phyloP scores from a whole-genome alignment of 2,329 filamentous ascomycete species.

The Fusarium sp. region DNA sequence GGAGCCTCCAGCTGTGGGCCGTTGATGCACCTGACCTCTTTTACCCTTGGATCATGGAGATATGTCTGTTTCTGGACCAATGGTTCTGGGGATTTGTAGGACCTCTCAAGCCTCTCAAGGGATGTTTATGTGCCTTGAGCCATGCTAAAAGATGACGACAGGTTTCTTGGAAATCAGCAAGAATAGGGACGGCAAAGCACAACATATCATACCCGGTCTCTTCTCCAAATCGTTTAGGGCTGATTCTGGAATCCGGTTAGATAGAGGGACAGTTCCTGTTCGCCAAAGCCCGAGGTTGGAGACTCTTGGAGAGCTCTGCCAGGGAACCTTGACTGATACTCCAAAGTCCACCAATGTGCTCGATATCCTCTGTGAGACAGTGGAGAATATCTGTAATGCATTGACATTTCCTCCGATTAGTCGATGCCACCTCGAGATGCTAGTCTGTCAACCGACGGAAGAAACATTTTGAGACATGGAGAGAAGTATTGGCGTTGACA shows the following conservation, averaged over 20 bases:
- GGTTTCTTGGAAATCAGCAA: constrained; percentile 16
- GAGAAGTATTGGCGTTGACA: constrained; percentile 11
- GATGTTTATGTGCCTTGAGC: constrained; percentile 16
- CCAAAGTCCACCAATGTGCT: constrained; percentile 8
- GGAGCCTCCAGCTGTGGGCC: constrained; percentile 45
- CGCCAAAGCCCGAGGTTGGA: constrained; percentile 16
- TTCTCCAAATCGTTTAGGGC: constrained; percentile 45
- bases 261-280: constrained; percentile 27
- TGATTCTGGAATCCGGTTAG: constrained; percentile 29
- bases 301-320: constrained; percentile 20
- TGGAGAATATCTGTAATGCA: constrained; percentile 40
- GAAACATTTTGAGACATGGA: constrained; percentile 30
- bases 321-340: not conserved
- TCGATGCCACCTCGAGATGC: constrained; percentile 28
- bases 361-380: constrained; percentile 27
- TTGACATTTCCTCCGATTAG: constrained; percentile 32
- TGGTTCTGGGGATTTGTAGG: constrained; percentile 28
- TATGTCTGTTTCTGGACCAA: constrained; percentile 45
- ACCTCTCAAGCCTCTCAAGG: constrained; percentile 33
- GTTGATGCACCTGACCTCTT: constrained; percentile 46
- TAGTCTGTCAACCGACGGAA: constrained; percentile 24
- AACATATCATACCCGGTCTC: constrained; percentile 5
- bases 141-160: constrained; percentile 38
- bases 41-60: constrained; percentile 42
- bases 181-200: constrained; percentile 9